Evolutionary conservation across 2,329 filamentous ascomycete species (phyloP).

Genomic region (Talaromyces sp.): DNA sequence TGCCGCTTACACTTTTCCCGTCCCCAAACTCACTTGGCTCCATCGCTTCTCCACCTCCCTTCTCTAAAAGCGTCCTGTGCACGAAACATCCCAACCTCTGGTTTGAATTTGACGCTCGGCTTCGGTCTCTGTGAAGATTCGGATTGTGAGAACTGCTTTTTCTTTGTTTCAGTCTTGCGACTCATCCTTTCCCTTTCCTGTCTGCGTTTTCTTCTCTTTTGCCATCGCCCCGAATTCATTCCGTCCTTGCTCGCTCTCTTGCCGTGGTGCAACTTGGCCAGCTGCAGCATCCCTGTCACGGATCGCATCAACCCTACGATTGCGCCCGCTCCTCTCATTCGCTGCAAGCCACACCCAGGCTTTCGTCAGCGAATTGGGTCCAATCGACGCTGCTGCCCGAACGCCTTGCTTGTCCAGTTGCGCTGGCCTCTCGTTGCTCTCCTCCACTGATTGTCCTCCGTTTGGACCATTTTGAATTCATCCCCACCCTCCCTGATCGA

Average conservation of each 20-base stretch:
- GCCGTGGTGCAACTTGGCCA: constrained; percentile 28
- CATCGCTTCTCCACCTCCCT: neutral
- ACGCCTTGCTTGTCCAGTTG: constrained; percentile 36
- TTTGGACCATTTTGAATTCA: constrained; percentile 26
- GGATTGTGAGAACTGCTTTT: neutral
- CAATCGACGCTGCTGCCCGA: constrained; percentile 39
- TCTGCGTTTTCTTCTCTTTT: neutral
- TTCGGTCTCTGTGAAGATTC: neutral
- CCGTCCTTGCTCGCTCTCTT: constrained; percentile 19
- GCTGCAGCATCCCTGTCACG: constrained; percentile 38
- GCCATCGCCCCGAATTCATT: constrained; percentile 1
- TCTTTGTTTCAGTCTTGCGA: neutral
- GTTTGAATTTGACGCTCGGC: neutral
- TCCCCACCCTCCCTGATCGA: constrained; percentile 32
- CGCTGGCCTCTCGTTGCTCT: constrained; percentile 27
- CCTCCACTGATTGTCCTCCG: constrained; percentile 20
- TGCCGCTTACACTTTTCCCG: neutral
- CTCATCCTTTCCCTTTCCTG: neutral
- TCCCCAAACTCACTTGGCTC: neutral
- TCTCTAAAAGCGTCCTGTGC: constrained; percentile 8
- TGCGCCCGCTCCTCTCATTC: constrained; percentile 26
- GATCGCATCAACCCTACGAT: constrained; percentile 30
- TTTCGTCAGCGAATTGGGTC: constrained; percentile 33
- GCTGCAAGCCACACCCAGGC: constrained; percentile 31
- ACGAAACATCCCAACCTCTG: constrained; percentile 5